Percentiles rank a stretch among this genome's conserved stretches.
These are phyloP conservation scores for Sporothrix sp. DNA, from an alignment of 2,329 filamentous ascomycete genomes.

Conservation along the genomic window DNA sequence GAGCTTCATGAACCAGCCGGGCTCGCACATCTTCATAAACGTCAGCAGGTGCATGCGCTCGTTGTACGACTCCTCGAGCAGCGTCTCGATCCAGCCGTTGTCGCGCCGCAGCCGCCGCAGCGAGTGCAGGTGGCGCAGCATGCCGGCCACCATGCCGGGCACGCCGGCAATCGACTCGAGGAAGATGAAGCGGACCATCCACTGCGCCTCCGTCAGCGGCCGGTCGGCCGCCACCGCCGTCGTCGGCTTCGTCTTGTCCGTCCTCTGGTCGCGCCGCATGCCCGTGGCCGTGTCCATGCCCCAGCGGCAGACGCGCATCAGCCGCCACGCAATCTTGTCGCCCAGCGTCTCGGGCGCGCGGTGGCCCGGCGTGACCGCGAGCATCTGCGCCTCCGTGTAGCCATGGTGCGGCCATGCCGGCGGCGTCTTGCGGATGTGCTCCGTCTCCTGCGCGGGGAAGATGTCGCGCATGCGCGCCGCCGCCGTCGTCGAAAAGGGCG, in stretches of 20 bases:
- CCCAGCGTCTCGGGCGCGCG: slow-evolving; percentile 61
- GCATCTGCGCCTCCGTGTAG: slow-evolving; percentile 74
- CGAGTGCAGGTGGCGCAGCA: slow-evolving; percentile 80
- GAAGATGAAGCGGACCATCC: slow-evolving; percentile 82
- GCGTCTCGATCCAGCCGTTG: slow-evolving; percentile 92
- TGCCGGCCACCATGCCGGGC: slow-evolving; percentile 92
- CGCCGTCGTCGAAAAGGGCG: slow-evolving; percentile 41
- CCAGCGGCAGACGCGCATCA: slow-evolving; percentile 67
- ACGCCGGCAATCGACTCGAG: slow-evolving; percentile 91
- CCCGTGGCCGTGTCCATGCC: slow-evolving; percentile 76
- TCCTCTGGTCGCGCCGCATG: slow-evolving; percentile 59
- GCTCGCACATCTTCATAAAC: slow-evolving; percentile 73
- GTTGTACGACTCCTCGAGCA: slow-evolving; percentile 85
- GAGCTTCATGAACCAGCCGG: slow-evolving; percentile 73
- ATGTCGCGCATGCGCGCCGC: slow-evolving; percentile 42
- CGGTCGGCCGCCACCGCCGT: slow-evolving; percentile 43
- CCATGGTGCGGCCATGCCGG: slow-evolving; percentile 62
- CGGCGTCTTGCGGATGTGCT: slow-evolving; percentile 51
- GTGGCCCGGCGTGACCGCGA: slow-evolving; percentile 62
- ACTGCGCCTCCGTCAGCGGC: slow-evolving; percentile 75
- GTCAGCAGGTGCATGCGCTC: slow-evolving; percentile 86
- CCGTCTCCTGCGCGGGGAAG: slow-evolving; percentile 52
- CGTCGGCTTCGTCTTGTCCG: slow-evolving; percentile 46
- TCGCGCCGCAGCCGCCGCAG: slow-evolving; percentile 80
- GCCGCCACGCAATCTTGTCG: slow-evolving; percentile 68